These are phyloP conservation scores for Rhizopogon salebrosus DNA, from an alignment of 768 basidiomycete species.

Conservation along the genomic window DNA sequence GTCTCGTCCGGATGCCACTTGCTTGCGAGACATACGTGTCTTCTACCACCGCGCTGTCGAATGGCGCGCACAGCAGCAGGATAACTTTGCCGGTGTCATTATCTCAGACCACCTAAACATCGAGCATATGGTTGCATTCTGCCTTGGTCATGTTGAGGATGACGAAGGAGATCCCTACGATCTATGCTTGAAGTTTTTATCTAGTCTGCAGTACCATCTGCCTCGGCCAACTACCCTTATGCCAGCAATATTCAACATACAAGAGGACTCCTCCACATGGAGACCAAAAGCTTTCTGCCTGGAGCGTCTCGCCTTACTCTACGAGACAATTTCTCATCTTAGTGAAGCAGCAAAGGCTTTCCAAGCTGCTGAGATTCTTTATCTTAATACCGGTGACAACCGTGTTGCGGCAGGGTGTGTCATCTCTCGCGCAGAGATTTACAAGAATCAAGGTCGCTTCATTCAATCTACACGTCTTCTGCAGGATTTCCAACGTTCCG, in stretches of 20 bases:
- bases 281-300: not conserved
- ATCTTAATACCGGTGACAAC: not conserved
- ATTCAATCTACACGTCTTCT: not conserved
- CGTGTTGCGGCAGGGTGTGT: not conserved
- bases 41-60: not conserved
- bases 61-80: too few species aligned
- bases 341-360: not conserved
- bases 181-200: not conserved
- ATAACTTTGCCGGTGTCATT: not conserved
- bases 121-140: not conserved
- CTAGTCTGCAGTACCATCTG: not conserved
- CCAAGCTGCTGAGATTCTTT: not conserved
- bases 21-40: too few species aligned
- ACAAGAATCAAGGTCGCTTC: too few species aligned
- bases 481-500: not conserved
- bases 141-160: not conserved
- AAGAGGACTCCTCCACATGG: too few species aligned
- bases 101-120: not conserved
- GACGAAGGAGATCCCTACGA: not conserved
- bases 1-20: too few species aligned
- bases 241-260: too few species aligned
- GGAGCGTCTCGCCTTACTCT: not conserved
- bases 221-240: not conserved
- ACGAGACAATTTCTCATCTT: not conserved
- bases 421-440: not conserved